Evolutionary conservation across 768 basidiomycete species (phyloP).

Genomic region (Naganishia vishniacii): DNA sequence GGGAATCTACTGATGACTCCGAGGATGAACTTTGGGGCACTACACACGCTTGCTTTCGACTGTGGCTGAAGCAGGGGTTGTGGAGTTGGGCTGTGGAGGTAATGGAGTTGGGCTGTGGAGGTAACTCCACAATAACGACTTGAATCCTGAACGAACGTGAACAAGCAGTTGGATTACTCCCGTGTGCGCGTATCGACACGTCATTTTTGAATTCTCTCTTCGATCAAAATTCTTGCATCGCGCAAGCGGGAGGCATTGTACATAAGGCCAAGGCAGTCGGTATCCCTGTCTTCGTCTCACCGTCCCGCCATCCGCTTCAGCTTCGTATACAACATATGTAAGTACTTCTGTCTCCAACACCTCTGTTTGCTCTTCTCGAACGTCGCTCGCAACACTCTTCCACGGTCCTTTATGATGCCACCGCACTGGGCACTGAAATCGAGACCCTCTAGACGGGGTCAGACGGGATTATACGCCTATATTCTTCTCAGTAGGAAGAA

Average conservation of each 20-base stretch:
- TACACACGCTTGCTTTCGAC: no score
- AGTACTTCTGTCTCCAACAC: background rate
- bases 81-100: background rate
- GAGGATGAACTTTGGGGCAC: no score
- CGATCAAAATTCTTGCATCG: background rate
- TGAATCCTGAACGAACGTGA: no score
- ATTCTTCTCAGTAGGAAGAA: slow-evolving; percentile 23
- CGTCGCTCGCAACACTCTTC: background rate
- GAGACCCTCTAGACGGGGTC: slow-evolving; percentile 15
- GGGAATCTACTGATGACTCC: no score
- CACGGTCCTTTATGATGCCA: slow-evolving; percentile 16
- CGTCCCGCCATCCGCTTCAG: background rate
- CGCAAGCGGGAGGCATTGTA: no score
- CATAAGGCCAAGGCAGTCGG: no score
- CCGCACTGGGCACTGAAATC: slow-evolving; percentile 22
- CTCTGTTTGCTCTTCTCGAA: no score
- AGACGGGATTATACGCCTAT: slow-evolving; percentile 21
- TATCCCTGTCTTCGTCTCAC: background rate
- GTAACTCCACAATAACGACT: no score
- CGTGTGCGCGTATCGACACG: background rate
- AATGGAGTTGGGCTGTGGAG: no score
- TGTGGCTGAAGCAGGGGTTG: background rate
- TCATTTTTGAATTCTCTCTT: background rate
- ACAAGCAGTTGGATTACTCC: background rate
- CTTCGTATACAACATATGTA: no score